Base-by-base conservation (phyloP, 2,329 filamentous ascomycete species). In the Cladophialophora immunda region DNA sequence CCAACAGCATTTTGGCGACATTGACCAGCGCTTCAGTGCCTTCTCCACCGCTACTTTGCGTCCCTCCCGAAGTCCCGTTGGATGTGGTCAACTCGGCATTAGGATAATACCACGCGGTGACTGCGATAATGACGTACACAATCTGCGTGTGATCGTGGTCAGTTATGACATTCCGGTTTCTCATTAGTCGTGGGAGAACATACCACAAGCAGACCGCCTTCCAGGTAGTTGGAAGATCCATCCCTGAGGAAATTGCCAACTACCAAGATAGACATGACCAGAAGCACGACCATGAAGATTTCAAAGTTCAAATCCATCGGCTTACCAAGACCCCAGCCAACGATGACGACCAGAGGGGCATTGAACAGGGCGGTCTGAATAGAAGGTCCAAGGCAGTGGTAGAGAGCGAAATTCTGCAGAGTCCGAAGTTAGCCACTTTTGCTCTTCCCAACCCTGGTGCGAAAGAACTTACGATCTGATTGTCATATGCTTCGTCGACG, bases 331-430 rank as follows among this genome's bases (percentile, higher is more conserved):
- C 91, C 90, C 93, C 94, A 97, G 53, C 90, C 92, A 57, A 96
- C 90, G 41, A 97, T 84, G 36, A 97, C 88, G 7, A 92, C 89
- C 3, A 97, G 85, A 0, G 94, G 93, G 0, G 90, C 92, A 76
- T 96, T 97, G 75, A 97, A 88, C 34, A 97, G 85, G 0, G 93
- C 92, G 0, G 94, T 97, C 79, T 97, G 94, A 66, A 97, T 90
- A 0, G 92, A 94, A 2, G 93, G 90, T 55, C 92, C 93, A 50
- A 97, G 87, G 61, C 95, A 92, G 77, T 97, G 93, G 53, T 92
- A 91, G 29, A 95, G 84, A 0, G 92, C 92, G 78, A 94, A 90
- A 81, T 95, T 95, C 81, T 77, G 76, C 58, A 38, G n/a, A 50
- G 64, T 54, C n/a, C n/a, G 66, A 58, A 55, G 57, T 59, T 36